phyloP scores from a whole-genome alignment of 2,329 filamentous ascomycete species.

The Colletotrichum somersetense region DNA sequence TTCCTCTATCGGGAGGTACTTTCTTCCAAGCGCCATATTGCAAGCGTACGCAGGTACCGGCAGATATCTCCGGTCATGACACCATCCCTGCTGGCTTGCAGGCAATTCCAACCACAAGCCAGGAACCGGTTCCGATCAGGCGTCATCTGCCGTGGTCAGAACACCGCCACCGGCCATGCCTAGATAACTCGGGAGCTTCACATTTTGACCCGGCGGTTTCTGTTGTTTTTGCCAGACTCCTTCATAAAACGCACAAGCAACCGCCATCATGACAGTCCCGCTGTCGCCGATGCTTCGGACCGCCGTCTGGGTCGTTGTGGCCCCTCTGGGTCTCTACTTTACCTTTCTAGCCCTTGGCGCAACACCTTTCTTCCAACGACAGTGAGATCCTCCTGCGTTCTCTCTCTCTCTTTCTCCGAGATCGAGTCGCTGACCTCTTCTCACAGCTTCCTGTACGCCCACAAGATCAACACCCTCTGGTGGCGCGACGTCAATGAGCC shows the following conservation, averaged over 20 bases:
- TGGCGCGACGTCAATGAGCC: constrained; percentile 82
- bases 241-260: neutral
- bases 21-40: accelerated
- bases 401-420: neutral
- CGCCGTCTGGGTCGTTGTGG: constrained; percentile 67
- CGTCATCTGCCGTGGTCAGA: constrained; percentile 24
- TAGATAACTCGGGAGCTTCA: constrained; percentile 29
- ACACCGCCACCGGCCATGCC: constrained; percentile 29
- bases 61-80: constrained; percentile 17
- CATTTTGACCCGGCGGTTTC: neutral
- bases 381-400: constrained; percentile 67
- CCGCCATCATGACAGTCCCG: constrained; percentile 47
- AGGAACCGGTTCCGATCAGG: constrained; percentile 27
- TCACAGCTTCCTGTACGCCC: constrained; percentile 83
- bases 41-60: neutral
- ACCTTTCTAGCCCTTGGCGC: constrained; percentile 74
- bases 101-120: constrained; percentile 40
- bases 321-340: constrained; percentile 74
- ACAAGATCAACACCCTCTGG: constrained; percentile 79
- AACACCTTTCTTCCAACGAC: constrained; percentile 80
- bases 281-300: constrained; percentile 51
- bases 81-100: constrained; percentile 36
- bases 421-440: neutral
- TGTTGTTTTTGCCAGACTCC: too few species aligned
- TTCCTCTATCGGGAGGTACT: constrained; percentile 9